Base-by-base conservation (phyloP, 768 basidiomycete genomes). In the Asterophora parasitica region DNA sequence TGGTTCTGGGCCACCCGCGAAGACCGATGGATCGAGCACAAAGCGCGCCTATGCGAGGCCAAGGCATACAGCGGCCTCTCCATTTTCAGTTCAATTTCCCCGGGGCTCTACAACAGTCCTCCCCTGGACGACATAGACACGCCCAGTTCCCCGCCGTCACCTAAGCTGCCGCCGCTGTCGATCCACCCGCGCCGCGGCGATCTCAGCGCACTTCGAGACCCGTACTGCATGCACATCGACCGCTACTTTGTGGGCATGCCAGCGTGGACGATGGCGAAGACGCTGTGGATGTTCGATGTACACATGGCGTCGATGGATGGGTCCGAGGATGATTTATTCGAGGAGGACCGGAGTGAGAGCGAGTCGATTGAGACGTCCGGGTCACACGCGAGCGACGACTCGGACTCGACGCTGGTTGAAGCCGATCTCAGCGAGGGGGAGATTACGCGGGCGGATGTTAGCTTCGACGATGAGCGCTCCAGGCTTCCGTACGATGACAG, bases 181-280 rank as follows among this genome's bases (percentile, higher is more conserved):
- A 65, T 76, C 27, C 71, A 79, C 57, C 85, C 85, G n/a, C 74
- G 85, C 2, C 72, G 76, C 9, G 85, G 85, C 4, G 84, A 86
- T 52, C 63, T 87, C 19, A 60, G 69, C 0, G 71, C 80, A 2
- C 62, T 85, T 32, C 75, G 77, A 20, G 82, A 86, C 56, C 76
- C 79, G 2, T 78, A 77, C 56, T 72, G 72, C 41, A 71, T 66
- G 50, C 67, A 77, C 42, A 69, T 82, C 42, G 85, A 87, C 60
- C 77, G 77, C 9, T 78, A 67, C 52, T 83, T 85, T 55, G 73
- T 73, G 49, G 67, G 62, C 28, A 68, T 81, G 56, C 77, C 80
- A 3, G 59, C 79, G 39, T 85, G 83, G 78, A 85, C 84, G 15
- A 78, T 86, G 58, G 65, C 71, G 36, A 86, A 86, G 68, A 75